phyloP scores from a whole-genome alignment of 2,329 filamentous ascomycete species.

The Verticillium klebahnii region DNA sequence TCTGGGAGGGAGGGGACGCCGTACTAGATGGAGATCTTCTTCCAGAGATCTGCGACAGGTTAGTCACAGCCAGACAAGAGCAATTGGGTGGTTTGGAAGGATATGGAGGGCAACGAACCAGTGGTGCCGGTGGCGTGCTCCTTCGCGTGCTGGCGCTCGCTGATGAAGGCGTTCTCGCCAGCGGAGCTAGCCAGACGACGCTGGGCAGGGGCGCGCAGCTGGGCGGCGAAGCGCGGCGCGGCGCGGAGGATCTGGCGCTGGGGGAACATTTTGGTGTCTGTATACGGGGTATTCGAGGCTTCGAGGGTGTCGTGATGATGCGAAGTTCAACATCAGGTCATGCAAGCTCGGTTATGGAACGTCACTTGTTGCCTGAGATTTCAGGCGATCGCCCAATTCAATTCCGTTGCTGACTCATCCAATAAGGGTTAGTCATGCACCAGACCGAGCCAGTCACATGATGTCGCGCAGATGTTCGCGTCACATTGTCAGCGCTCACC shows the following conservation, averaged over 20 bases:
- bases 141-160: slow-evolving; percentile 86
- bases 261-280: slow-evolving; percentile 52
- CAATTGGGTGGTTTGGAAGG: slow-evolving; percentile 2
- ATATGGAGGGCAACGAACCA: slow-evolving; percentile 51
- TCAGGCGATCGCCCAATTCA: slow-evolving; percentile 1
- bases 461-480: neutral
- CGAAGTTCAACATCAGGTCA: slow-evolving; percentile 16
- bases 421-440: neutral
- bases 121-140: slow-evolving; percentile 81
- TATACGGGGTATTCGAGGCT: slow-evolving; percentile 1
- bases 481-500: neutral
- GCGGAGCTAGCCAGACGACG: slow-evolving; percentile 68
- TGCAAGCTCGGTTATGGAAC: slow-evolving; percentile 15
- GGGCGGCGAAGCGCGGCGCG: slow-evolving; percentile 58
- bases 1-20: slow-evolving; percentile 27
- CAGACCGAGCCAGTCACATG: neutral
- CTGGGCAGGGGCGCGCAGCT: slow-evolving; percentile 57
- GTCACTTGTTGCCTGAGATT: slow-evolving; percentile 11
- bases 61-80: neutral
- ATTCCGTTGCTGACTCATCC: too few species aligned
- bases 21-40: slow-evolving; percentile 94
- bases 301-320: slow-evolving; percentile 7
- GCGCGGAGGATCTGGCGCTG: slow-evolving; percentile 58
- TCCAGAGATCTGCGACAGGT: slow-evolving; percentile 73
- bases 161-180: slow-evolving; percentile 89